Evolutionary conservation across 2,329 filamentous ascomycete species (phyloP), one percentile per base, ranked within the genome.

Genomic region (Zymoseptoria ardabiliae): DNA sequence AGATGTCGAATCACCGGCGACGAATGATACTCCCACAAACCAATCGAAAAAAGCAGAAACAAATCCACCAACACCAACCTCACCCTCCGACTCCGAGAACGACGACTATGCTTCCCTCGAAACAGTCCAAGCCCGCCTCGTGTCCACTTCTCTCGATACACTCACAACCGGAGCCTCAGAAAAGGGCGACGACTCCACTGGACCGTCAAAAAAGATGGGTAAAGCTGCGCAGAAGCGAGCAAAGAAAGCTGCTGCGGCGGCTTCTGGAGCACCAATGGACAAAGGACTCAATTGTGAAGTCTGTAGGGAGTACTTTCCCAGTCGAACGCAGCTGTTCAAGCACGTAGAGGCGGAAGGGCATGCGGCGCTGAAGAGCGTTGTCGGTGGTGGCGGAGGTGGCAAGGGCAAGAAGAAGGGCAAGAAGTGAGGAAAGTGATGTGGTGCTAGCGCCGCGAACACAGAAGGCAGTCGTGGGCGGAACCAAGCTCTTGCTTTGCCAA

Each of bases 241-340:
- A 2, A 79, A 78, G 64, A 80, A 78, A 64, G 75, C 72, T 48
- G 78, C 77, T 1, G 78, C 77, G 0, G 75, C 77, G 54, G 70
- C 74, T 45, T 70, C 73, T 3, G 69, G 69, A 1, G 64, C 64
- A 4, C 55, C 70, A 21, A 54, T 63, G 4, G 71, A 71, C 1
- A 21, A 64, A 64, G 77, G 85, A 28, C 82, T 90, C 56, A 86
- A 86, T 67, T 97, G 94, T 71, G 82, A 88, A 2, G 83, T 85
- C 4, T 97, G 94, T 74, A 82, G 85, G 65, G 90, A 89, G 65
- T 81, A 76, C 0, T 99, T 97, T 76, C 84, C 82, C 0, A 90
- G 87, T 1, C 87, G 85, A 65, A 88, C 83, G 5, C 85, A 85
- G 65, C 74, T 95, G 19, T 93, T 93, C 71, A 78, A 82, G 56